phyloP scores from a whole-genome alignment of 179 eudicot species.

The Amaranthus tricolor region DNA sequence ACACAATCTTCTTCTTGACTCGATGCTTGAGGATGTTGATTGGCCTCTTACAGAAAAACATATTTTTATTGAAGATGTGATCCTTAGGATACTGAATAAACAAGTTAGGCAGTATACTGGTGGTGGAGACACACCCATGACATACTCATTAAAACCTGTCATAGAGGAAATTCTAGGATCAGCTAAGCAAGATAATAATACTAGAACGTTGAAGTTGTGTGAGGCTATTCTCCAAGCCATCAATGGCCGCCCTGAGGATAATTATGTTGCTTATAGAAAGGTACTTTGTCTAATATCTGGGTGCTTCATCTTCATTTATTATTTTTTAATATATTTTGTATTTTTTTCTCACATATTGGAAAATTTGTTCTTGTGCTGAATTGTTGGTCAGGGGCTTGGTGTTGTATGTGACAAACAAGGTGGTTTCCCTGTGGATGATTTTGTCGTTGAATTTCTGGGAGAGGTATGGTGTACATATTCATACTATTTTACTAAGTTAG shows the following conservation, averaged over 20 bases:
- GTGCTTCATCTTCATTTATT: not conserved
- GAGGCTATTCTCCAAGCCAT: constrained; percentile 67
- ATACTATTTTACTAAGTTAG: not conserved
- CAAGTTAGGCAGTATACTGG: constrained; percentile 81
- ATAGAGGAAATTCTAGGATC: constrained; percentile 59
- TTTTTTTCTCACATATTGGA: not conserved
- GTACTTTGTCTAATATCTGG: constrained; percentile 28
- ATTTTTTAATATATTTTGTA: constrained; percentile 12
- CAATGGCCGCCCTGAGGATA: constrained; percentile 74
- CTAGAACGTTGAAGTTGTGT: constrained; percentile 48
- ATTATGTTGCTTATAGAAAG: constrained; percentile 96
- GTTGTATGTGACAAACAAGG: constrained; percentile 96
- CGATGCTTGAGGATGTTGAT: constrained; percentile 75
- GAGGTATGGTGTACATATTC: constrained; percentile 54
- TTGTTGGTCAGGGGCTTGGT: constrained; percentile 82
- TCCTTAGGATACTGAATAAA: constrained; percentile 77
- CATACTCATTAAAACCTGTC: constrained; percentile 69
- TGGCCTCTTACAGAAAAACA: constrained; percentile 76
- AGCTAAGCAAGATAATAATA: constrained; percentile 50
- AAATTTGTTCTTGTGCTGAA: not conserved
- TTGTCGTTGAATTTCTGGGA: constrained; percentile 93
- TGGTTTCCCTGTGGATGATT: constrained; percentile 86
- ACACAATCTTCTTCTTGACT: constrained; percentile 93
- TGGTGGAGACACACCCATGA: constrained; percentile 84
- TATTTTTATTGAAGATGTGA: constrained; percentile 78